A percentile compares a stretch with the other conserved stretches of the same genome.
Evolutionary conservation across 176 grass and related monocot species (phyloP).

Genomic region (Oryza longistaminata): DNA sequence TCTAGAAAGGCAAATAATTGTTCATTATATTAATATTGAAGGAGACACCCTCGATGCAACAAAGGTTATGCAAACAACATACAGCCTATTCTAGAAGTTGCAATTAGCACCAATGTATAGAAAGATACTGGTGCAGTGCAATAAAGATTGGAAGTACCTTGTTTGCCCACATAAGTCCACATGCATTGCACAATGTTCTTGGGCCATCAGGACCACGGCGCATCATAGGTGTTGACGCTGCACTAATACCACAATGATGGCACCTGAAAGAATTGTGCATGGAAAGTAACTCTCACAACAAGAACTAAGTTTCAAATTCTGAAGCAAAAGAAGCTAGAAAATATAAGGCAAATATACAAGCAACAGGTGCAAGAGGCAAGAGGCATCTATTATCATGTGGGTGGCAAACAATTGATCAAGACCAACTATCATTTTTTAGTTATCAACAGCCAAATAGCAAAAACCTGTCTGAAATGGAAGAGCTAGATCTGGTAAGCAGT

Average conservation of each 20-base stretch:
- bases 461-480: slow-evolving; percentile 4
- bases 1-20: neutral
- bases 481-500: neutral
- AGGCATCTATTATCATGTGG: neutral
- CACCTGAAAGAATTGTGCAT: slow-evolving; percentile 52
- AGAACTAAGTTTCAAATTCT: neutral
- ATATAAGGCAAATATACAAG: neutral
- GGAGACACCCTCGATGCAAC: neutral
- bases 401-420: neutral
- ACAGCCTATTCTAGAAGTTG: neutral
- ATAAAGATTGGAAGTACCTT: slow-evolving; percentile 58
- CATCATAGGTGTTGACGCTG: slow-evolving; percentile 87
- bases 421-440: neutral
- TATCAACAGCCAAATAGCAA: neutral
- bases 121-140: slow-evolving; percentile 20
- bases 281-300: neutral
- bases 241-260: slow-evolving; percentile 84
- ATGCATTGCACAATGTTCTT: slow-evolving; percentile 95
- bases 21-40: slow-evolving; percentile 10
- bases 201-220: slow-evolving; percentile 92
- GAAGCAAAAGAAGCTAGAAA: neutral
- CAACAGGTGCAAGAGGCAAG: neutral
- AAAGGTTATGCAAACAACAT: neutral
- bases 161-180: slow-evolving; percentile 97
- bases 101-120: neutral